These are phyloP conservation scores for Zygosaccharomyces rouxii DNA, from an alignment of 805 yeast genomes.

Conservation along the genomic window DNA sequence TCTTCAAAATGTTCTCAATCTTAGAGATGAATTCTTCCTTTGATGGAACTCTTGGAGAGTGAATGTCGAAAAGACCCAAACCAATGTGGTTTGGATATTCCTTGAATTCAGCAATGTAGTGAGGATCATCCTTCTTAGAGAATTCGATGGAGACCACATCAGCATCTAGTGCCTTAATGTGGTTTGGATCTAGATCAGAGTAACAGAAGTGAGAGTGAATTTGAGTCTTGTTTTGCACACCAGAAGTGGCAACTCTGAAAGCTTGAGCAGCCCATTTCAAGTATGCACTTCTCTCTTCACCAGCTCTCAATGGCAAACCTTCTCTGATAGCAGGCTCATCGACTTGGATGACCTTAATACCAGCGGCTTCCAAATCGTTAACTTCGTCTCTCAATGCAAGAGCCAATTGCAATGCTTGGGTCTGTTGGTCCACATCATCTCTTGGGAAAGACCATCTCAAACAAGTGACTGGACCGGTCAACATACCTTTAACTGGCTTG, in stretches of 20 bases:
- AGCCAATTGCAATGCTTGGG: slow-evolving; percentile 94
- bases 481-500: slow-evolving; percentile 99
- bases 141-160: slow-evolving; percentile 99
- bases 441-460: slow-evolving; percentile 99
- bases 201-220: slow-evolving; percentile 99
- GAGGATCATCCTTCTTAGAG: slow-evolving; percentile 99
- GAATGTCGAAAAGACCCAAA: slow-evolving; percentile 97
- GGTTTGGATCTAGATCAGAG: slow-evolving; percentile 99
- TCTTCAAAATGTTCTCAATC: slow-evolving; percentile 90
- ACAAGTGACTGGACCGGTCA: slow-evolving; percentile 99
- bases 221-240: slow-evolving; percentile 92
- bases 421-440: slow-evolving; percentile 89
- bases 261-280: slow-evolving; percentile 99
- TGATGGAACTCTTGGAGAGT: slow-evolving; percentile 99
- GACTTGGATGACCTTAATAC: slow-evolving; percentile 96
- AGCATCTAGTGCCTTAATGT: slow-evolving; percentile 98
- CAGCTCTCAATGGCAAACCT: slow-evolving; percentile 98
- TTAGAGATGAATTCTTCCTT: slow-evolving; percentile 93
- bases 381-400: slow-evolving; percentile 98
- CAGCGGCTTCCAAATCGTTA: slow-evolving; percentile 95
- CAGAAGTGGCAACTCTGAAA: slow-evolving; percentile 98
- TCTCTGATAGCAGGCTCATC: slow-evolving; percentile 99
- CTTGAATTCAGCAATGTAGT: slow-evolving; percentile 95
- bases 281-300: slow-evolving; percentile 94
- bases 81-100: slow-evolving; percentile 99